These are phyloP conservation scores for Nicotiana tabacum DNA, from an alignment of 257 asterid species.

Conservation along the genomic window DNA sequence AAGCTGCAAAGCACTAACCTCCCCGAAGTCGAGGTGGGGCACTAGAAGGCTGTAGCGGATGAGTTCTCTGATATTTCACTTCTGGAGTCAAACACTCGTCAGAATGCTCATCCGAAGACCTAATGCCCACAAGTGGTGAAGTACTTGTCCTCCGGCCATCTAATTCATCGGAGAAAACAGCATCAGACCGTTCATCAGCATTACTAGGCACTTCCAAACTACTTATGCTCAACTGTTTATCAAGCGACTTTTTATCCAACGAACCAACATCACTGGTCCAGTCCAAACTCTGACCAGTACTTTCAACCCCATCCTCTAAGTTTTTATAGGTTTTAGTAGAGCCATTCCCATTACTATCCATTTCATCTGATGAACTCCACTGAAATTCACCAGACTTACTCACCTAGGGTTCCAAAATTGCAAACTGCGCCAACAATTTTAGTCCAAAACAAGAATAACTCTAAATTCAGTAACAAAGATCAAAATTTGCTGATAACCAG, in stretches of 20 bases:
- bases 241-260: neutral
- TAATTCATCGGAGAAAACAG: conserved; percentile 13
- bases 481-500: neutral
- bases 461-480: conserved; percentile 7
- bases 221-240: conserved; percentile 5
- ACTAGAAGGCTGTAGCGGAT: conserved; percentile 26
- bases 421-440: neutral
- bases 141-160: conserved; percentile 22
- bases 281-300: conserved; percentile 12
- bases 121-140: conserved; percentile 17
- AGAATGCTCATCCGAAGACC: conserved; percentile 31
- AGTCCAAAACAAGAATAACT: neutral
- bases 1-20: conserved; percentile 38
- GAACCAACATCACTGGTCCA: conserved; percentile 17
- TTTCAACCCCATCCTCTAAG: conserved; percentile 26
- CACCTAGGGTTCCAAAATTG: neutral
- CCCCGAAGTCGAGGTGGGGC: conserved; percentile 34
- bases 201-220: conserved; percentile 10
- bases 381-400: conserved; percentile 8
- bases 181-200: conserved; percentile 18
- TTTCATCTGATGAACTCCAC: conserved; percentile 23
- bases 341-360: conserved; percentile 44
- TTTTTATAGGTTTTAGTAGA: conserved; percentile 10
- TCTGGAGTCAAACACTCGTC: conserved; percentile 49
- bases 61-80: conserved; percentile 18